Base-by-base conservation (phyloP, 306 rosid species). In the Sicyos baderoa region DNA sequence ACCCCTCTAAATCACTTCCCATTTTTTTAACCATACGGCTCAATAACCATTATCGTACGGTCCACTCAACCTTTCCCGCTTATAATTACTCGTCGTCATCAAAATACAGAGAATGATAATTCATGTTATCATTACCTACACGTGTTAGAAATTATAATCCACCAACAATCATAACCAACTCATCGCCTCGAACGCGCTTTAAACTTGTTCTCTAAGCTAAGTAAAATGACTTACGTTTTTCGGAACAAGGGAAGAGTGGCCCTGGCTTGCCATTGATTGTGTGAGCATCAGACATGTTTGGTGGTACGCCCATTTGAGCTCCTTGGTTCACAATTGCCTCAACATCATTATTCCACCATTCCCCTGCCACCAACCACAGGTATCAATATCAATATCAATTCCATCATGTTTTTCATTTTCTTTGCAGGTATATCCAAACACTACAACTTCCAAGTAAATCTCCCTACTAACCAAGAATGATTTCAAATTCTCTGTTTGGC, bases 231-330 rank as follows among this genome's bases (percentile, higher is more conserved):
- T 88, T 83, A 90, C 97, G 85, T 80, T 88, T 90, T 81, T 90
- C 89, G 0, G 92, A 80, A 77, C 97, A 88, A 51, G 97, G 95
- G 80, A 90, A 90, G 68, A 90, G 85, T 16, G 97, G 90, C 75
- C 97, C 97, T 13, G 97, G 92, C 79, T 90, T 90, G 7, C 97
- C 95, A n/a, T 88, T 90, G 73, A 90, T 90, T 4, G 95, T 86
- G 83, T 90, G 97, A 3, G 90, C 97, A 80, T 90, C 97, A 1
- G 95, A 90, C 83, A 87, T 83, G 57, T 90, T 88, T 54, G 95
- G 97, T 9, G 92, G 90, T 75, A 90, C 74, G 1, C 95, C 97
- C 89, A 84, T 82, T 57, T 21, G 21, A 56, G 71, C 82, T 53
- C 95, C 97, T 84, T 84, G 86, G 52, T 82, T 84, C 60, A 78